These are phyloP conservation scores for Xylaria sp. DNA, from an alignment of 2,329 filamentous ascomycete genomes.

Conservation along the genomic window DNA sequence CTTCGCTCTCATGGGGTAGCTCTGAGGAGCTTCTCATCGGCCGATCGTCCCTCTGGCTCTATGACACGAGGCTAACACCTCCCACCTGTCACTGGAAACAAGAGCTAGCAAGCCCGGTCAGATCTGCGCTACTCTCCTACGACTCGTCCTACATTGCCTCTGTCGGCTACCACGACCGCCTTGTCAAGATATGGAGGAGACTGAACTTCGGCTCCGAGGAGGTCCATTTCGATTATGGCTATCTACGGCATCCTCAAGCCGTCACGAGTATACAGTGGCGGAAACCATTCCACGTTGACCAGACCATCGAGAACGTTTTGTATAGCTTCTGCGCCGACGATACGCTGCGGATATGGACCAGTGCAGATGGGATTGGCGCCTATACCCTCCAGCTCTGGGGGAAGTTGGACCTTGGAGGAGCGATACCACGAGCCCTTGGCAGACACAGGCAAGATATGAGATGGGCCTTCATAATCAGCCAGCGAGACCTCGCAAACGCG, in stretches of 20 bases:
- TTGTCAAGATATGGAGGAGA: constrained; percentile 94
- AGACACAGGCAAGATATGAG: constrained; percentile 55
- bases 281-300: constrained; percentile 78
- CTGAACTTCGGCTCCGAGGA: constrained; percentile 85
- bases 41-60: constrained; percentile 76
- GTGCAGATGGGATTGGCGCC: constrained; percentile 75
- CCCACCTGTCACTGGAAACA: constrained; percentile 77
- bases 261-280: constrained; percentile 92
- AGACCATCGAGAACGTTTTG: constrained; percentile 84
- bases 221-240: constrained; percentile 88
- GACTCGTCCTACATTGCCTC: constrained; percentile 90
- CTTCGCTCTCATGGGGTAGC: constrained; percentile 83
- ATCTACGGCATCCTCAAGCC: constrained; percentile 83
- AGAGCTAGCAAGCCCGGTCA: constrained; percentile 75
- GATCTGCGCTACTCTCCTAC: constrained; percentile 82
- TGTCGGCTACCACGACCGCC: constrained; percentile 78
- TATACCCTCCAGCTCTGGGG: constrained; percentile 84
- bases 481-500: constrained; percentile 80
- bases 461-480: constrained; percentile 85
- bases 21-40: constrained; percentile 86
- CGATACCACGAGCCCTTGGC: constrained; percentile 65
- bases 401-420: constrained; percentile 78
- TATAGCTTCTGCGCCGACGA: constrained; percentile 90
- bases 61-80: constrained; percentile 60
- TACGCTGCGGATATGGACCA: constrained; percentile 83